Evolutionary conservation across 73 alveolate species (phyloP).

Genomic region (Tetrahymena thermophila): DNA sequence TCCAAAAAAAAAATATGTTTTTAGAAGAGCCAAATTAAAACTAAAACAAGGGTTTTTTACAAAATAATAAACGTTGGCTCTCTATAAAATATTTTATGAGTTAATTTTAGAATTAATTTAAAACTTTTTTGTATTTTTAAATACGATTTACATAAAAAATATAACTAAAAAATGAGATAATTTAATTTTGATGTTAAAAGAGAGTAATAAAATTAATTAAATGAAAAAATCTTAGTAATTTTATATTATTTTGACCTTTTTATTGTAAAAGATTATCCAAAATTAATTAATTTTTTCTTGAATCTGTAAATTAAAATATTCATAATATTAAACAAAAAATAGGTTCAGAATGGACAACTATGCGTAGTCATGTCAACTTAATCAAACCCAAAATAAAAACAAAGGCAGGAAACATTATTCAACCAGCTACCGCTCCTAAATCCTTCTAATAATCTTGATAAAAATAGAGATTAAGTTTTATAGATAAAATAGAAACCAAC

Average conservation of each 20-base stretch:
- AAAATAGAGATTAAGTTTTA: background rate
- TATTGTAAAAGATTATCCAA: background rate
- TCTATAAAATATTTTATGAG: too few relatives aligned
- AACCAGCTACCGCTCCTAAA: conserved; percentile 33
- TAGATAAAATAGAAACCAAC: background rate
- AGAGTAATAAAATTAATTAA: too few relatives aligned
- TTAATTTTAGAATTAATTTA: too few relatives aligned
- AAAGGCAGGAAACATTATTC: conserved; percentile 62
- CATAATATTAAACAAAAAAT: background rate
- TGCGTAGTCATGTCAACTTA: conserved; percentile 35
- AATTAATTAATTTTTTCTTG: background rate
- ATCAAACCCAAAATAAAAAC: conserved; percentile 59
- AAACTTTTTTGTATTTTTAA: too few relatives aligned
- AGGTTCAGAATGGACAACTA: conserved; percentile 69
- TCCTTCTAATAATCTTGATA: background rate
- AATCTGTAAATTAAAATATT: background rate
- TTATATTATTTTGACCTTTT: background rate
- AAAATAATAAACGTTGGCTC: too few relatives aligned
- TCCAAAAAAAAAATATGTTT: too few relatives aligned
- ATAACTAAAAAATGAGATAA: too few relatives aligned
- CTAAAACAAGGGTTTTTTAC: too few relatives aligned
- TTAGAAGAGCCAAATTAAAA: too few relatives aligned
- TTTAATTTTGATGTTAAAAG: too few relatives aligned
- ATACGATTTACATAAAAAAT: too few relatives aligned
- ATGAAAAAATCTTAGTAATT: background rate